A percentile compares a stretch with the other conserved stretches of the same genome.
Conservation (phyloP, 495 filamentous ascomycete species). For the Penicillium tannophilum region DNA sequence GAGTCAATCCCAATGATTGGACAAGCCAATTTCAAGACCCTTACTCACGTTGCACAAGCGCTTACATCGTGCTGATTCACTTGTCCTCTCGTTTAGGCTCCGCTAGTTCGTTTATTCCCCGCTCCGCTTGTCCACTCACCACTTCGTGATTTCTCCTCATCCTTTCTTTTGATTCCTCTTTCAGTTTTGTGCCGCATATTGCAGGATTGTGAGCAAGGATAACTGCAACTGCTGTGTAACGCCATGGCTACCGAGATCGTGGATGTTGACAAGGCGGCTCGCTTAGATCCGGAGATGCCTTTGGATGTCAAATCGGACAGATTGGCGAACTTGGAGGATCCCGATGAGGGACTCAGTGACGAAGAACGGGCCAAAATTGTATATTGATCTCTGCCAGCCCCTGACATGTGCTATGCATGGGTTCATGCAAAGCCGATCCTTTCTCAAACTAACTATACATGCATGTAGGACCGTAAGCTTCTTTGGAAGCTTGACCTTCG, state of each 20-base stretch:
- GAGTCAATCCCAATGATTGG: not conserved
- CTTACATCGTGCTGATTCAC: not conserved
- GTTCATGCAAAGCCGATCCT: not conserved
- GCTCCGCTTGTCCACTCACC: not conserved
- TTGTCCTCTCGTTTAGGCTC: not conserved
- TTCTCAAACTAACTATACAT: not conserved
- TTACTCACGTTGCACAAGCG: not conserved
- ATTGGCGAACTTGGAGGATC: constrained; percentile 51
- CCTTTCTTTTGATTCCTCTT: not conserved
- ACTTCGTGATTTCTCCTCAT: not conserved
- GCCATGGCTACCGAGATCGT: not conserved
- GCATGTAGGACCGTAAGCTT: constrained; percentile 61
- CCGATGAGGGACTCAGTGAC: constrained; percentile 66
- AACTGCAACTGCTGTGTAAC: not conserved
- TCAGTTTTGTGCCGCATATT: not conserved
- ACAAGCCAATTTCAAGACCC: not conserved
- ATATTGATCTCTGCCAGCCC: constrained; percentile 23
- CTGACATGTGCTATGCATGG: not conserved
- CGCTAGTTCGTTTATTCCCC: not conserved
- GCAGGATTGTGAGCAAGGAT: not conserved
- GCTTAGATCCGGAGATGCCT: constrained; percentile 26
- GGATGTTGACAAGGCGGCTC: not conserved
- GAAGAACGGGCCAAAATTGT: constrained; percentile 71
- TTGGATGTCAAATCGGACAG: constrained; percentile 9
- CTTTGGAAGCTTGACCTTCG: constrained; percentile 70